phyloP scores from a whole-genome alignment of 306 rosid species.

The Pyrus betulifolia region DNA sequence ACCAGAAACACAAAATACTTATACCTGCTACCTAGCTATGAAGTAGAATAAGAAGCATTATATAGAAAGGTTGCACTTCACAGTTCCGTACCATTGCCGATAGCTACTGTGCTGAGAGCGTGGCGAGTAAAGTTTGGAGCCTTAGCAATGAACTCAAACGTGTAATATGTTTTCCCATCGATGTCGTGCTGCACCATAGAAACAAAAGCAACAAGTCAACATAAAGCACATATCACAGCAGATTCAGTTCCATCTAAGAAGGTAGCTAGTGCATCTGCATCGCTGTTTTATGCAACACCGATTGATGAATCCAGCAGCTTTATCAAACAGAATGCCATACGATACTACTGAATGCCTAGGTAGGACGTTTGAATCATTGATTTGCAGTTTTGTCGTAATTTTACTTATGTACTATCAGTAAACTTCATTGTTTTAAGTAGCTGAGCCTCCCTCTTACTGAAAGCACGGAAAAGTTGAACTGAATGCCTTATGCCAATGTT shows the following conservation, averaged over 20 bases:
- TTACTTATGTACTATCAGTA: background rate
- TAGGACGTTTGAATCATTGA: background rate
- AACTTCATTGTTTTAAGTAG: background rate
- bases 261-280: background rate
- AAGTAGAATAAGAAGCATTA: background rate
- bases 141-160: conserved; percentile 74
- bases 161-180: conserved; percentile 76
- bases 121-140: conserved; percentile 97
- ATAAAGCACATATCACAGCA: background rate
- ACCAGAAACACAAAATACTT: background rate
- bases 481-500: background rate
- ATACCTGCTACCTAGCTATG: background rate
- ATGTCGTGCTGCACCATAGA: conserved; percentile 56
- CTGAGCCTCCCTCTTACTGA: background rate
- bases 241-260: background rate
- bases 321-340: background rate
- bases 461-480: background rate
- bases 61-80: background rate
- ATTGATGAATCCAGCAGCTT: background rate
- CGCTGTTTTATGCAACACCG: background rate
- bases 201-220: conserved; percentile 6
- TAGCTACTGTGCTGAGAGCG: conserved; percentile 72
- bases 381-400: background rate
- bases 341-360: background rate
- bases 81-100: conserved; percentile 68